These are phyloP conservation scores for Tricholoma sp. DNA, from an alignment of 768 basidiomycete genomes.

Conservation along the genomic window DNA sequence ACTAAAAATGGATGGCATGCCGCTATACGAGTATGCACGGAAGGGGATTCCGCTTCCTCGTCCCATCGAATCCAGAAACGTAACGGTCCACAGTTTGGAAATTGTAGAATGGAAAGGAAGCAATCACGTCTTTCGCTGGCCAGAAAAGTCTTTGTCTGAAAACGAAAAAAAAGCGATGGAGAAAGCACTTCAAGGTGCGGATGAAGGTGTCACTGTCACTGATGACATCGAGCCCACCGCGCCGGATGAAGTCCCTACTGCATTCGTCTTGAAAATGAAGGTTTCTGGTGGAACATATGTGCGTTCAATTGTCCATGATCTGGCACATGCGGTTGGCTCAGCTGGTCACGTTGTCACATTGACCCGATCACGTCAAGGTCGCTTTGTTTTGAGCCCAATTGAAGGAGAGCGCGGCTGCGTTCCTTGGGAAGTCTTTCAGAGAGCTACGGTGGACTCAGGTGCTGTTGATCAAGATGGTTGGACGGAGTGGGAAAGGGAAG, in stretches of 20 bases:
- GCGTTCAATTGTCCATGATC: constrained; percentile 90
- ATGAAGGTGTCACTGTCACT: constrained; percentile 32
- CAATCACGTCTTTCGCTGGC: constrained; percentile 76
- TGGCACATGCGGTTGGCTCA: constrained; percentile 77
- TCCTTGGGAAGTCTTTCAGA: constrained; percentile 70
- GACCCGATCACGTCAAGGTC: constrained; percentile 84
- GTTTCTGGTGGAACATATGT: constrained; percentile 98
- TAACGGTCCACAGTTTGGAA: constrained; percentile 77
- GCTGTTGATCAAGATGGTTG: constrained; percentile 64
- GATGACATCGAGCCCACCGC: constrained; percentile 31
- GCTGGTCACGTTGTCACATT: constrained; percentile 93
- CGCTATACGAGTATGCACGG: constrained; percentile 93
- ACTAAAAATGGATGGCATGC: constrained; percentile 96
- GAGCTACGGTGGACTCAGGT: constrained; percentile 48
- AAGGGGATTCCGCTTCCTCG: constrained; percentile 87
- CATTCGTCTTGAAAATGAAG: constrained; percentile 86
- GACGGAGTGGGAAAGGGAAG: constrained; percentile 77
- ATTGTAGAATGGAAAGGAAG: constrained; percentile 73
- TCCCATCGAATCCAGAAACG: constrained; percentile 84
- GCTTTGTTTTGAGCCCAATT: constrained; percentile 51
- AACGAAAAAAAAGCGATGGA: constrained; percentile 70
- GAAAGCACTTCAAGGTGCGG: constrained; percentile 51
- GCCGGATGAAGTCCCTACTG: constrained; percentile 48
- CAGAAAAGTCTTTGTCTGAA: constrained; percentile 59
- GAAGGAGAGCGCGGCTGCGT: constrained; percentile 58